These are phyloP conservation scores for Colletotrichum magnum DNA, from an alignment of 2,329 filamentous ascomycete genomes.

Conservation along the genomic window DNA sequence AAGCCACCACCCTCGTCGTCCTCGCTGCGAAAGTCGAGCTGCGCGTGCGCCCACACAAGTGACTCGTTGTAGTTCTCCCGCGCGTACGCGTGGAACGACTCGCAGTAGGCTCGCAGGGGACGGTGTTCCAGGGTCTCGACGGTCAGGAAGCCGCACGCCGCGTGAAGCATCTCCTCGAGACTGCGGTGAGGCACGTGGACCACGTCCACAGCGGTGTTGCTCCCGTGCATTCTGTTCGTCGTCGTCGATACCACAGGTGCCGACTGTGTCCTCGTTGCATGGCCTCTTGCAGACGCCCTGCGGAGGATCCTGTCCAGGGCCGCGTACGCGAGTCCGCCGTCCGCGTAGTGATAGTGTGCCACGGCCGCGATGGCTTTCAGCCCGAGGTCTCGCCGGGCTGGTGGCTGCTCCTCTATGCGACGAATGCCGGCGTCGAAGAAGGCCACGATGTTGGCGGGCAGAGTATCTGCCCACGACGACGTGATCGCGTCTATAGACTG, in stretches of 20 bases:
- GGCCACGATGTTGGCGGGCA: neutral
- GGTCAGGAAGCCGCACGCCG: conserved; percentile 2
- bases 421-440: conserved; percentile 1
- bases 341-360: neutral
- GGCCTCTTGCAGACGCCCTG: neutral
- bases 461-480: neutral
- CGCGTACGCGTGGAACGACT: conserved; percentile 7
- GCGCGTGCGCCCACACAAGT: neutral
- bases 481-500: neutral
- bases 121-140: neutral
- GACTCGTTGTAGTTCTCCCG: neutral
- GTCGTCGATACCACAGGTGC: neutral
- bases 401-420: neutral
- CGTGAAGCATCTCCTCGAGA: conserved; percentile 26
- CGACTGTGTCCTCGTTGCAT: neutral
- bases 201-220: neutral
- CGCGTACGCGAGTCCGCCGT: neutral
- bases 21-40: neutral
- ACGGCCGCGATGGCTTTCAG: neutral
- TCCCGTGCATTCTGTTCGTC: neutral
- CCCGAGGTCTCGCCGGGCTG: neutral
- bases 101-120: conserved; percentile 17
- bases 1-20: conserved; percentile 2
- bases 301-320: neutral
- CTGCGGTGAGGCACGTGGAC: conserved; percentile 18